These are phyloP conservation scores for Veloporphyrellus conicus DNA, from an alignment of 1,284 basidiomycete species.

Conservation along the genomic window DNA sequence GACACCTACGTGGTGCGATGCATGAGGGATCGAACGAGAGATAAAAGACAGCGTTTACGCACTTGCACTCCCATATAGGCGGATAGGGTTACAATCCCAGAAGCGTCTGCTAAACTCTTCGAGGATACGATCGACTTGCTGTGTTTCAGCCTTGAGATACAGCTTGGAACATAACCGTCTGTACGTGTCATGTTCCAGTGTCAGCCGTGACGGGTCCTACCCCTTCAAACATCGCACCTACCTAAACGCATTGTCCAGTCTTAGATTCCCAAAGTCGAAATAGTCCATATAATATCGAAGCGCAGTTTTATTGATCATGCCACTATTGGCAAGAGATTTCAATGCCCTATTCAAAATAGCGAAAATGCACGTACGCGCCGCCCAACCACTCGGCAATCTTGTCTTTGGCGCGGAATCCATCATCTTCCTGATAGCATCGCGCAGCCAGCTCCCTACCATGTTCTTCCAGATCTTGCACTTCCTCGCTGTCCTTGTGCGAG, in stretches of 20 bases:
- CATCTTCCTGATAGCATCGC: constrained; percentile 86
- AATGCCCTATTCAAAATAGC: constrained; percentile 1
- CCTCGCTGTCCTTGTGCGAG: constrained; percentile 51
- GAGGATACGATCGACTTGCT: constrained; percentile 95
- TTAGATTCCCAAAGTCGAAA: constrained; percentile 82
- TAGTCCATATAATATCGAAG: constrained; percentile 80
- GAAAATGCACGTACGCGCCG: constrained; percentile 60
- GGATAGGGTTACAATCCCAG: constrained; percentile 84
- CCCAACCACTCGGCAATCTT: constrained; percentile 97
- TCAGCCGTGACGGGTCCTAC: constrained; percentile 11
- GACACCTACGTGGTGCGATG: constrained; percentile 51
- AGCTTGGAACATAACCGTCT: constrained; percentile 88
- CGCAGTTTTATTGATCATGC: constrained; percentile 69
- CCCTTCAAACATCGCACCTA: constrained; percentile 30
- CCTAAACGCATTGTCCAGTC: constrained; percentile 91
- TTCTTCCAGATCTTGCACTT: constrained; percentile 55
- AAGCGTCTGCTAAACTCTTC: constrained; percentile 87
- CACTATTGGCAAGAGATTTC: constrained; percentile 43
- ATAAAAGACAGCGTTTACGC: constrained; percentile 31
- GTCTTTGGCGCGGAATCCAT: constrained; percentile 74
- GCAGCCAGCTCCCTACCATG: constrained; percentile 71
- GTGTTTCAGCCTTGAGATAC: constrained; percentile 92
- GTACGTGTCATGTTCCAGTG: constrained; percentile 1
- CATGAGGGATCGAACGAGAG: constrained; percentile 9
- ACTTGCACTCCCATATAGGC: constrained; percentile 81